phyloP scores from a whole-genome alignment of 495 filamentous ascomycete genomes.

The Aspergillus ellipticus region DNA sequence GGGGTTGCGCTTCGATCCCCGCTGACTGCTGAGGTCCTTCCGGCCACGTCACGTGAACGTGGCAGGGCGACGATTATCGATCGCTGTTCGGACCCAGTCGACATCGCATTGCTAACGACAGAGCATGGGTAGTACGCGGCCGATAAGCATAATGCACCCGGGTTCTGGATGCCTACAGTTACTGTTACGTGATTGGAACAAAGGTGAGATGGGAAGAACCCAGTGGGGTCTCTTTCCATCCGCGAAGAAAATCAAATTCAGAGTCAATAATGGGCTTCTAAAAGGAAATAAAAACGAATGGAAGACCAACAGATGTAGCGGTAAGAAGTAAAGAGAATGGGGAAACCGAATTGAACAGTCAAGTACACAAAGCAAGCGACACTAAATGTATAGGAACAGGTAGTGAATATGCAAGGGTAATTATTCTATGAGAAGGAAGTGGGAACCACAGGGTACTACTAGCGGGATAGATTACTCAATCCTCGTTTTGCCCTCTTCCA shows the following conservation, averaged over 20 bases:
- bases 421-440: neutral
- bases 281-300: neutral
- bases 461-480: constrained; percentile 58
- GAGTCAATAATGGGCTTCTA: neutral
- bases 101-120: too few relatives aligned
- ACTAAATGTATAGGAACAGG: neutral
- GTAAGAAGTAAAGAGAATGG: neutral
- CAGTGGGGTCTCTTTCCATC: neutral
- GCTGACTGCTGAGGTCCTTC: neutral
- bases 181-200: neutral
- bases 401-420: constrained; percentile 7
- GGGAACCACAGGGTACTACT: neutral
- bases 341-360: neutral
- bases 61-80: too few relatives aligned
- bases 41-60: too few relatives aligned
- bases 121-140: too few relatives aligned
- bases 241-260: neutral
- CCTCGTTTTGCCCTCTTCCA: constrained; percentile 96
- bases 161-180: neutral
- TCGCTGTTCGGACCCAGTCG: too few relatives aligned
- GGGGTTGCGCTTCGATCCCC: neutral
- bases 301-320: neutral
- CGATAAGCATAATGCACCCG: neutral
- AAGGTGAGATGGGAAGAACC: neutral
- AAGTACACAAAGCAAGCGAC: neutral